phyloP scores from a whole-genome alignment of 1,139 yeast species.

The Sugiyamaella castrensis region DNA sequence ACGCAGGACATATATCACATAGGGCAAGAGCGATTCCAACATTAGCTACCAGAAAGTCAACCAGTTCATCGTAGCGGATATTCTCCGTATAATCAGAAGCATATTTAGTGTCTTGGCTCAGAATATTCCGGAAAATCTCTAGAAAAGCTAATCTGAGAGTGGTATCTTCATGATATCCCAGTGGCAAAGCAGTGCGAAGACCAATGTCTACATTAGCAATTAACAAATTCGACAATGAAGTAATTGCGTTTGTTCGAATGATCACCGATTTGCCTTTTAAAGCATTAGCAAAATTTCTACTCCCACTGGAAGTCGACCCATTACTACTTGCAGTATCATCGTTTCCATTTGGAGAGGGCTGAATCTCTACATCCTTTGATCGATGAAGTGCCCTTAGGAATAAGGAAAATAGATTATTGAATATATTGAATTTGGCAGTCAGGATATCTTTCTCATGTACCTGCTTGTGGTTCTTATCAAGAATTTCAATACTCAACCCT shows the following conservation, averaged over 20 bases:
- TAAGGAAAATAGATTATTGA: conserved; percentile 69
- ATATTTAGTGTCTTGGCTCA: conserved; percentile 42
- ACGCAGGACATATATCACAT: conserved; percentile 52
- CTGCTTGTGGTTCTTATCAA: too few relatives aligned
- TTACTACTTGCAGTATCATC: conserved; percentile 33
- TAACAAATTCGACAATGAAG: conserved; percentile 63
- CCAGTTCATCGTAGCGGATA: conserved; percentile 33
- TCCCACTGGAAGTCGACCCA: conserved; percentile 31
- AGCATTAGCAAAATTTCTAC: background rate
- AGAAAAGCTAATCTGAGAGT: conserved; percentile 69
- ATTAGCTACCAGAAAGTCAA: conserved; percentile 28
- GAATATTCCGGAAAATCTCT: conserved; percentile 71
- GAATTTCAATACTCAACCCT: conserved; percentile 37
- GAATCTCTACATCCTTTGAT: conserved; percentile 36
- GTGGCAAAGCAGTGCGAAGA: conserved; percentile 67
- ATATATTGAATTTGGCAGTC: conserved; percentile 60
- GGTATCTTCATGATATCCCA: conserved; percentile 69
- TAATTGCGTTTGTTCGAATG: conserved; percentile 64
- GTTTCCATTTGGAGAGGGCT: conserved; percentile 27
- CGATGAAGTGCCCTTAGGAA: conserved; percentile 69
- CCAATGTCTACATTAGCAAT: conserved; percentile 78
- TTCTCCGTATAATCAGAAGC: conserved; percentile 36
- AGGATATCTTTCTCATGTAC: conserved; percentile 50
- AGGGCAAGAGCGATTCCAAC: conserved; percentile 25
- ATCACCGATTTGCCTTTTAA: conserved; percentile 47